Conservation (phyloP, 768 basidiomycete genomes). For the Rhodosporidiobolus odoratus region DNA sequence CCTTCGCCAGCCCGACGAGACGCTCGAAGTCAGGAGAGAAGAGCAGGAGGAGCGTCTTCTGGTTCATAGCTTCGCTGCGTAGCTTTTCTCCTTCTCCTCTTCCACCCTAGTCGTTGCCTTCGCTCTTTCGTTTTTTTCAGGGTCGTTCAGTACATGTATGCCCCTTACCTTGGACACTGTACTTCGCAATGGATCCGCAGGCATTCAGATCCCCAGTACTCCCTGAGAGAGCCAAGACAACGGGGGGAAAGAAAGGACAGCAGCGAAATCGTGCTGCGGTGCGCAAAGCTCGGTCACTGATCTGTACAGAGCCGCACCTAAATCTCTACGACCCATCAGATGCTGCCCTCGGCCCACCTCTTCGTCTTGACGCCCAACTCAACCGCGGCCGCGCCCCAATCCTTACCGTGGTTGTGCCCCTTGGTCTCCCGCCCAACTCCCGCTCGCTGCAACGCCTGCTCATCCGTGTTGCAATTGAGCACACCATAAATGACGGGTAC, state of each 20-base stretch:
- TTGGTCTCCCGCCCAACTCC: slow-evolving; percentile 67
- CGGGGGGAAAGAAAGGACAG: too few species aligned
- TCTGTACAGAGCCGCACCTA: too few species aligned
- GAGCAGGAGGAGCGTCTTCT: background rate
- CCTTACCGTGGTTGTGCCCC: slow-evolving; percentile 96
- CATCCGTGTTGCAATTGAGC: slow-evolving; percentile 81
- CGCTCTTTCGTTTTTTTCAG: too few species aligned
- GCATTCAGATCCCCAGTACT: too few species aligned
- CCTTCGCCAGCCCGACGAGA: background rate
- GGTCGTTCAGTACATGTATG: too few species aligned
- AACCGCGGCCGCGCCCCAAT: slow-evolving; percentile 94
- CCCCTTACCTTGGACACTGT: too few species aligned
- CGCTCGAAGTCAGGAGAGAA: background rate
- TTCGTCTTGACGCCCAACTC: slow-evolving; percentile 51
- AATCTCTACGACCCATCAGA: background rate
- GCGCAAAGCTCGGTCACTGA: too few species aligned
- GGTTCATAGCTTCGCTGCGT: background rate
- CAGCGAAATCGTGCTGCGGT: too few species aligned
- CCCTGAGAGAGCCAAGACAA: too few species aligned
- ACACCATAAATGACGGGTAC: slow-evolving; percentile 96
- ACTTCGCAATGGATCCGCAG: too few species aligned
- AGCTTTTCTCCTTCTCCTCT: background rate
- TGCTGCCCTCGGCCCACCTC: slow-evolving; percentile 34
- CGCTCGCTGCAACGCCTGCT: slow-evolving; percentile 91
- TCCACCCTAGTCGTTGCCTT: too few species aligned